These are phyloP conservation scores for Albizia julibrissin DNA, from an alignment of 306 rosid genomes.

Conservation along the genomic window DNA sequence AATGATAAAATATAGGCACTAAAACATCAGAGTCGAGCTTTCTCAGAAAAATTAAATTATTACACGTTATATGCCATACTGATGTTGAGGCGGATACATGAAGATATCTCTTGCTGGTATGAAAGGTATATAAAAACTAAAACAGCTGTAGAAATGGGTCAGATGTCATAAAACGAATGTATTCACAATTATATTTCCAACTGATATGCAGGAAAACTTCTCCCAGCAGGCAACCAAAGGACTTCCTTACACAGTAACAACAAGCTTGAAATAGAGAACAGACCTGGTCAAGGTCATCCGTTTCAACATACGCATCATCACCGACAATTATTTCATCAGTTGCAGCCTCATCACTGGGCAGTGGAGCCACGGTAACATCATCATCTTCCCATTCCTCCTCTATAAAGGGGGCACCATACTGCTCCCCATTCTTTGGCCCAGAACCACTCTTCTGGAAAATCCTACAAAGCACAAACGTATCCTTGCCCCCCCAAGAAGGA, in stretches of 20 bases:
- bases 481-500: slow-evolving; percentile 56
- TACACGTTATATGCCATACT: neutral
- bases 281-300: slow-evolving; percentile 61
- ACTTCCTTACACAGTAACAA: neutral
- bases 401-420: slow-evolving; percentile 84
- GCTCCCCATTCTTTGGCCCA: slow-evolving; percentile 92
- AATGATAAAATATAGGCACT: neutral
- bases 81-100: neutral
- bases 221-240: neutral
- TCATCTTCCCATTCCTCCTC: slow-evolving; percentile 89
- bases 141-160: neutral
- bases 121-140: neutral
- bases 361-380: slow-evolving; percentile 28
- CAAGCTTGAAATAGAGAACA: neutral
- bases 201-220: neutral
- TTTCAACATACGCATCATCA: slow-evolving; percentile 42
- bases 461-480: slow-evolving; percentile 85
- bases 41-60: neutral
- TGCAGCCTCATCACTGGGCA: slow-evolving; percentile 32
- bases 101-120: no score
- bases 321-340: slow-evolving; percentile 22
- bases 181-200: neutral
- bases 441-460: slow-evolving; percentile 94
- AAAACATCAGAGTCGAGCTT: neutral
- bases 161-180: neutral